Evolutionary conservation across 2,329 filamentous ascomycete genomes (phyloP).

Genomic region (Trichoderma aggressivum): DNA sequence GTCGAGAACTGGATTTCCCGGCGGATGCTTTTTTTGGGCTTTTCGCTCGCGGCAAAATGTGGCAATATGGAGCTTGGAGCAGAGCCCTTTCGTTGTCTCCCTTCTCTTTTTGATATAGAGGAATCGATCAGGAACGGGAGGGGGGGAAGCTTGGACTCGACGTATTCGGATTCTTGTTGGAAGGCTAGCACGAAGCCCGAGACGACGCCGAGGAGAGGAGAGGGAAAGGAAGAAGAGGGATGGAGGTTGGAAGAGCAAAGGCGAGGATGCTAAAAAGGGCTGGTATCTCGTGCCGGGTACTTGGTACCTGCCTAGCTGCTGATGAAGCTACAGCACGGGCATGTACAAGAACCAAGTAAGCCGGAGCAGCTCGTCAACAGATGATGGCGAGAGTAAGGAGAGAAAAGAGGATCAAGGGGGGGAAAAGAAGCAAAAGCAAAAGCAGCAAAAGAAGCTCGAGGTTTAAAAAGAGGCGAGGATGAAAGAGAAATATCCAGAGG

Average conservation of each 20-base stretch:
- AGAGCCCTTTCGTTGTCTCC: not conserved
- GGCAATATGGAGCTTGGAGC: not conserved
- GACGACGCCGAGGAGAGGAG: not conserved
- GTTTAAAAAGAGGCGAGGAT: not conserved
- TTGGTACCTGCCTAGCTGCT: not conserved
- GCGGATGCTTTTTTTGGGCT: not conserved
- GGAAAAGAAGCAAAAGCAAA: not conserved
- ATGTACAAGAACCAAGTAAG: not conserved
- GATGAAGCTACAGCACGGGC: not conserved
- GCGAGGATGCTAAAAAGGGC: constrained; percentile 2
- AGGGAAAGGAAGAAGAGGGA: not conserved
- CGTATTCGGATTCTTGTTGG: not conserved
- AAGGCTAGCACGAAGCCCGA: not conserved
- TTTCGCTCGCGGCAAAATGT: not conserved
- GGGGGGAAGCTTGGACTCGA: not conserved
- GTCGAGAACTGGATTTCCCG: not conserved
- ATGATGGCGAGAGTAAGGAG: not conserved
- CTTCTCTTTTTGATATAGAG: not conserved
- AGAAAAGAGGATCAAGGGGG: not conserved
- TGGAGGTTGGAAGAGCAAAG: not conserved
- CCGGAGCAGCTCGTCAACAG: not conserved
- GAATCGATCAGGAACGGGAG: not conserved
- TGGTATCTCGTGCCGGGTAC: constrained; percentile 6
- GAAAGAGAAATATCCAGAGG: not conserved
- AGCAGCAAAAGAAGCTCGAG: not conserved